Conservation (phyloP, 345 rosid genomes). For the Camelina neglecta region DNA sequence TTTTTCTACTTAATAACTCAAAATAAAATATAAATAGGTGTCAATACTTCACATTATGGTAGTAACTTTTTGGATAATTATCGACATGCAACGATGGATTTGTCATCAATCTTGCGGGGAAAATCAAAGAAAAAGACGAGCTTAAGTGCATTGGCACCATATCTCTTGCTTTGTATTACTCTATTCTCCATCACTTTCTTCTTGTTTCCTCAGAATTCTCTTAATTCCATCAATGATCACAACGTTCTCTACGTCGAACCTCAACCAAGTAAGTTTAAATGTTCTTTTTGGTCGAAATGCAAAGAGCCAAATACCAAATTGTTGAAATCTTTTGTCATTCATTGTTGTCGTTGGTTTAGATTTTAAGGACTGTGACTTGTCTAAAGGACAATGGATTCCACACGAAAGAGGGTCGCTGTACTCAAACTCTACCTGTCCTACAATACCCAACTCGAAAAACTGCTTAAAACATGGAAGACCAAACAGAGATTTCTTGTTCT, state of each 20-base stretch:
- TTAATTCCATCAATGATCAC: conserved; percentile 33
- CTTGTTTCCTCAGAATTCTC: conserved; percentile 56
- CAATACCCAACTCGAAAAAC: conserved; percentile 66
- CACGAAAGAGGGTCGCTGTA: conserved; percentile 53
- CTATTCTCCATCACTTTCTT: conserved; percentile 52
- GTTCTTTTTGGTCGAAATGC: not conserved
- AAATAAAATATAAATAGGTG: not conserved
- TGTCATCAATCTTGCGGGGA: not conserved
- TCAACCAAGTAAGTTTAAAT: conserved; percentile 13
- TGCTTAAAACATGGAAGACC: conserved; percentile 67
- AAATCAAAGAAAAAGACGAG: conserved; percentile 1
- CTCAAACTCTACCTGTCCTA: conserved; percentile 62
- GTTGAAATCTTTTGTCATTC: not conserved
- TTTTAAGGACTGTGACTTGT: conserved; percentile 55
- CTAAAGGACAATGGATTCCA: conserved; percentile 65
- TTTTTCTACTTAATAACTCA: not conserved
- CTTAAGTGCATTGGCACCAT: not conserved
- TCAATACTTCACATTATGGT: not conserved
- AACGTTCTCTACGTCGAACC: conserved; percentile 30
- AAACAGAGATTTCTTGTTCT: conserved; percentile 62
- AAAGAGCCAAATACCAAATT: too few species aligned
- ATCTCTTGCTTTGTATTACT: conserved; percentile 47
- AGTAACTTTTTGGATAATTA: not conserved
- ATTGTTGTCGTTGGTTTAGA: conserved; percentile 7
- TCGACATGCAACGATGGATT: not conserved